Evolutionary conservation across 345 rosid species (phyloP).

Genomic region (Kernera saxatilis): DNA sequence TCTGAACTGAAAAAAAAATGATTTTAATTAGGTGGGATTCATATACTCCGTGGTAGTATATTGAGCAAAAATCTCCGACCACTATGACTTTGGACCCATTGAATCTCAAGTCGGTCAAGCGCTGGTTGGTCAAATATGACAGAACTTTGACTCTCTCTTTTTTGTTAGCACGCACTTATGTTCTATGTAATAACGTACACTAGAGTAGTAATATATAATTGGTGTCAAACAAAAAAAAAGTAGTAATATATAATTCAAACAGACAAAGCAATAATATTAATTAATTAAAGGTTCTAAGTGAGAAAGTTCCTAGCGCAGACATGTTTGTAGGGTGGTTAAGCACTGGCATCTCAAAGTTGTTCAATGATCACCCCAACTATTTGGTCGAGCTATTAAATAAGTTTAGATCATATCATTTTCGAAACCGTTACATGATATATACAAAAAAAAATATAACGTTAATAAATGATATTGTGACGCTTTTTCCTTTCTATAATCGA

Average conservation of each 20-base stretch:
- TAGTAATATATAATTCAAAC: background rate
- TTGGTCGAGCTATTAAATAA: slow-evolving; percentile 9
- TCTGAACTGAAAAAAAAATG: too few species aligned
- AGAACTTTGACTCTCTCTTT: slow-evolving; percentile 12
- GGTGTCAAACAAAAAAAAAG: too few species aligned
- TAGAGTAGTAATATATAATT: too few species aligned
- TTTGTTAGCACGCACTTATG: background rate
- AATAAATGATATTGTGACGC: background rate
- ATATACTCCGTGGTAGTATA: background rate
- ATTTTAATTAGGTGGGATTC: background rate
- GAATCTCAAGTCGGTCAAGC: slow-evolving; percentile 9
- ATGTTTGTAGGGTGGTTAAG: slow-evolving; percentile 7
- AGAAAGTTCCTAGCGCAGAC: slow-evolving; percentile 15
- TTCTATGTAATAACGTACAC: background rate
- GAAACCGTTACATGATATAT: background rate
- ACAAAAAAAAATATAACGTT: background rate
- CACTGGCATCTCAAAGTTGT: slow-evolving; percentile 16
- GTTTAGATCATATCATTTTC: background rate
- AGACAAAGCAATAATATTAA: background rate
- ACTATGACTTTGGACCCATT: slow-evolving; percentile 8
- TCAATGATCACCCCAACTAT: slow-evolving; percentile 3
- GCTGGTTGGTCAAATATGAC: slow-evolving; percentile 26
- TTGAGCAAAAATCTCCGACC: background rate
- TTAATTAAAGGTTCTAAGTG: background rate
- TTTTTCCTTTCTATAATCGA: background rate